phyloP scores from a whole-genome alignment of 169 alveolate genomes.

The Miamiensis avidus region DNA sequence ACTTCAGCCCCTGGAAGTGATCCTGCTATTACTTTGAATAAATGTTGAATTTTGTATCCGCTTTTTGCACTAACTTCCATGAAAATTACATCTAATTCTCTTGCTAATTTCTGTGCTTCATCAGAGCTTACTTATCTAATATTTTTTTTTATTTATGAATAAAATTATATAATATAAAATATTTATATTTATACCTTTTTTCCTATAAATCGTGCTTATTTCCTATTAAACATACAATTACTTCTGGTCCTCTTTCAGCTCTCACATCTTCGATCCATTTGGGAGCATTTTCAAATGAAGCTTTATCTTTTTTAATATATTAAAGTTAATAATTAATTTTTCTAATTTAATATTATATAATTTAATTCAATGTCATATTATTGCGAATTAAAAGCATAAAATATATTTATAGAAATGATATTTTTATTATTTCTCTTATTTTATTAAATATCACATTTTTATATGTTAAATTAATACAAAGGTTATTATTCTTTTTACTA shows the following conservation, averaged over 20 bases:
- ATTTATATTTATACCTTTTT: conserved; percentile 72
- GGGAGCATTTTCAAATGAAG: conserved; percentile 51
- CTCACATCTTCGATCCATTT: conserved; percentile 79
- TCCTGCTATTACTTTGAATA: conserved; percentile 87
- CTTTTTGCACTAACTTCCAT: conserved; percentile 97
- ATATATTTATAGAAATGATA: too few species aligned
- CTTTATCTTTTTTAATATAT: conserved; percentile 31
- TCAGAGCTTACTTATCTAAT: conserved; percentile 50
- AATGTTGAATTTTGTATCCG: conserved; percentile 93
- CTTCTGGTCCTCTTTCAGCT: conserved; percentile 95
- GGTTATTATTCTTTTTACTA: not conserved
- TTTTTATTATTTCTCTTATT: too few species aligned
- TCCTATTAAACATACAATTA: conserved; percentile 95
- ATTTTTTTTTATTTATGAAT: not conserved
- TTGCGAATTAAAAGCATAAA: too few species aligned
- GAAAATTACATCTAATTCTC: conserved; percentile 91
- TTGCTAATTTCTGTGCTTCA: conserved; percentile 65
- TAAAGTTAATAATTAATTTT: not conserved
- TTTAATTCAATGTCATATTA: too few species aligned
- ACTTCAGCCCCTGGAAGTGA: conserved; percentile 61
- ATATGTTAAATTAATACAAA: too few species aligned
- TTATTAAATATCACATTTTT: too few species aligned
- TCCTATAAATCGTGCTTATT: conserved; percentile 97
- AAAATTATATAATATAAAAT: not conserved
- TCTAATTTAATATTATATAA: too few species aligned